Evolutionary conservation across 305 asterid genomes (phyloP).

Genomic region (Solanum hybrid): DNA sequence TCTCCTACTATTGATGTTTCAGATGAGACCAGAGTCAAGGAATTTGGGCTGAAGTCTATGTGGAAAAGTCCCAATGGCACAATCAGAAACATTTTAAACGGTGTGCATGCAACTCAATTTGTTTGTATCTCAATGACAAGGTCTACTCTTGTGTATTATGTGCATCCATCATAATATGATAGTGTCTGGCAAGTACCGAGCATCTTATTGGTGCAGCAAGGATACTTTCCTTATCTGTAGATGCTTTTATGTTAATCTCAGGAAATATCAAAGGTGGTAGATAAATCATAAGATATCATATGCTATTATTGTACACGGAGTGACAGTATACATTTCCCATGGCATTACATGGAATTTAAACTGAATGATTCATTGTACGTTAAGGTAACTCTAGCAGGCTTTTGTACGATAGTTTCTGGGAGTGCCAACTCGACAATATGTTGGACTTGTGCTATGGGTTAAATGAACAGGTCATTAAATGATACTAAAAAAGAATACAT

Average conservation of each 20-base stretch:
- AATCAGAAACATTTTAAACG: constrained; percentile 77
- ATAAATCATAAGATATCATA: neutral
- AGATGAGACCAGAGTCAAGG: constrained; percentile 85
- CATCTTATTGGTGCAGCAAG: neutral
- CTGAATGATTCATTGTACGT: neutral
- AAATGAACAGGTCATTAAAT: neutral
- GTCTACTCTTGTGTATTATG: neutral
- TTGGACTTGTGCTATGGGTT: neutral
- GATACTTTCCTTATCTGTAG: neutral
- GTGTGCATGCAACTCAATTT: constrained; percentile 25
- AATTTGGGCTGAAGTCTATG: constrained; percentile 72
- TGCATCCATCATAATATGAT: constrained; percentile 1
- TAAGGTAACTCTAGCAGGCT: neutral
- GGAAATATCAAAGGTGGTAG: neutral
- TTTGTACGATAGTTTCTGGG: neutral
- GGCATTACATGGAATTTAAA: neutral
- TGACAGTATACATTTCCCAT: neutral
- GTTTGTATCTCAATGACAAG: neutral
- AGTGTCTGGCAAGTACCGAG: neutral
- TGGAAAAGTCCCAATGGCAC: constrained; percentile 97
- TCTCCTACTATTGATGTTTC: constrained; percentile 14
- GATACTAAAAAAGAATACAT: neutral
- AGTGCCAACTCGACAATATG: neutral
- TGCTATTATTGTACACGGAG: neutral
- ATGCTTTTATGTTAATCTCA: neutral